Conservation (phyloP, 2,329 filamentous ascomycete genomes). For the Phyllosticta citribraziliensis region DNA sequence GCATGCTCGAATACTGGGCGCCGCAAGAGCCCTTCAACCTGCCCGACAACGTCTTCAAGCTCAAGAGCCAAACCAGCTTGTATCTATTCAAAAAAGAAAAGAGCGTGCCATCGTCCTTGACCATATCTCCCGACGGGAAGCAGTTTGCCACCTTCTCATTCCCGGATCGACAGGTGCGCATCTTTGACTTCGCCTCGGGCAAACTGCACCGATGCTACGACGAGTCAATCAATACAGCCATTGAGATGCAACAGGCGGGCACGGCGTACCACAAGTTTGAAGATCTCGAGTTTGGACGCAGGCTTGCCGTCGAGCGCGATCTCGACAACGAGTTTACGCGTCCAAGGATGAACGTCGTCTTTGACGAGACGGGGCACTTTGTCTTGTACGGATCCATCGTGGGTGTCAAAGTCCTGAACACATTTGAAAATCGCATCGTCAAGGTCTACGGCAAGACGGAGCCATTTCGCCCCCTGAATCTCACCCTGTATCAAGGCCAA, state of each 20-base stretch:
- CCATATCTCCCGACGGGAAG: slow-evolving; percentile 74
- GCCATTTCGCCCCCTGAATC: slow-evolving; percentile 69
- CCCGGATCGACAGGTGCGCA: slow-evolving; percentile 81
- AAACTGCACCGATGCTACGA: slow-evolving; percentile 92
- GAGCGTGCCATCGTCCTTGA: slow-evolving; percentile 69
- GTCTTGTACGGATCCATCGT: slow-evolving; percentile 87
- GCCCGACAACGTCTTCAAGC: slow-evolving; percentile 80
- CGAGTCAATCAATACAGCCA: slow-evolving; percentile 79
- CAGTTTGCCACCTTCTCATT: slow-evolving; percentile 86
- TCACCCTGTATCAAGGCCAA: slow-evolving; percentile 87
- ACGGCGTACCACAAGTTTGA: slow-evolving; percentile 74
- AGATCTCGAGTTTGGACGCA: slow-evolving; percentile 81
- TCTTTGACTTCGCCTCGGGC: slow-evolving; percentile 85
- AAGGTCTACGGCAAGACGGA: slow-evolving; percentile 88
- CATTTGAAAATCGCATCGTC: slow-evolving; percentile 83
- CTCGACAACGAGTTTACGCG: slow-evolving; percentile 61
- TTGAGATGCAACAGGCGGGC: slow-evolving; percentile 93
- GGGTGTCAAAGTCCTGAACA: slow-evolving; percentile 93
- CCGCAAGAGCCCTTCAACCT: slow-evolving; percentile 77
- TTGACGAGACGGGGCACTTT: slow-evolving; percentile 94
- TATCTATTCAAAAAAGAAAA: slow-evolving; percentile 97
- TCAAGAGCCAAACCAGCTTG: slow-evolving; percentile 87
- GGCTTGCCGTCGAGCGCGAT: slow-evolving; percentile 77
- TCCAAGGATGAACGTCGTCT: slow-evolving; percentile 73
- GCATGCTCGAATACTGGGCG: slow-evolving; percentile 96